phyloP scores from a whole-genome alignment of 495 filamentous ascomycete species.

The Neohortaea acidophila region DNA sequence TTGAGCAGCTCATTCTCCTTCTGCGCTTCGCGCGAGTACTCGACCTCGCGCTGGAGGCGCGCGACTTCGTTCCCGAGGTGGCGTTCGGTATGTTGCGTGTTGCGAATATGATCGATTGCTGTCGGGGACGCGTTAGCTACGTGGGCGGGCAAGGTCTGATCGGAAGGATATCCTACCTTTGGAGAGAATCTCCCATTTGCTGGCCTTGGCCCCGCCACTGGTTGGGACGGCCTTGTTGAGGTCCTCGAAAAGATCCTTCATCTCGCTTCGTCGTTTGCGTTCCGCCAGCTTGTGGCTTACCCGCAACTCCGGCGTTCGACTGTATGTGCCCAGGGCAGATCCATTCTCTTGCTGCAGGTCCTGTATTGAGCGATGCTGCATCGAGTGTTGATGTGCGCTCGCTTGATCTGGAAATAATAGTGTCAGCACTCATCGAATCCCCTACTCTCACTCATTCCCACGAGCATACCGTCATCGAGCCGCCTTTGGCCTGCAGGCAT shows the following conservation, averaged over 20 bases:
- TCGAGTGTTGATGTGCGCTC: constrained; percentile 29
- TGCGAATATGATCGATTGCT: constrained; percentile 22
- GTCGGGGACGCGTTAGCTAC: background rate
- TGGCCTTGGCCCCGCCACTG: constrained; percentile 80
- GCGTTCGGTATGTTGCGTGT: constrained; percentile 8
- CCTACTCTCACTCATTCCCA: background rate
- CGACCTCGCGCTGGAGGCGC: constrained; percentile 13
- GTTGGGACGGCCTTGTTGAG: constrained; percentile 69
- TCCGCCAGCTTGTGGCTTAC: constrained; percentile 94
- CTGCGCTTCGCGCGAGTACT: constrained; percentile 10
- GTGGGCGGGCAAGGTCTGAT: too few species aligned
- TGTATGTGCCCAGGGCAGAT: constrained; percentile 42
- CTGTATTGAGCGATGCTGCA: constrained; percentile 27
- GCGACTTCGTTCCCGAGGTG: constrained; percentile 6
- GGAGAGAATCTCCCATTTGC: constrained; percentile 98
- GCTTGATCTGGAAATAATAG: constrained; percentile 18
- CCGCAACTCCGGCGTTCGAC: constrained; percentile 83
- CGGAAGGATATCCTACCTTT: constrained; percentile 45
- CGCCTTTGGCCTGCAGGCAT: constrained; percentile 26
- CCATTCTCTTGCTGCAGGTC: constrained; percentile 23
- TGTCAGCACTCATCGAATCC: constrained; percentile 7
- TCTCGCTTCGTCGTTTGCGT: constrained; percentile 87
- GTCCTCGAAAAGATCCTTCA: constrained; percentile 93
- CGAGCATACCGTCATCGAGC: constrained; percentile 25
- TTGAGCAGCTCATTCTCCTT: constrained; percentile 20